Base-by-base conservation (phyloP, 2,329 filamentous ascomycete species). In the Pseudocercospora crystallina region DNA sequence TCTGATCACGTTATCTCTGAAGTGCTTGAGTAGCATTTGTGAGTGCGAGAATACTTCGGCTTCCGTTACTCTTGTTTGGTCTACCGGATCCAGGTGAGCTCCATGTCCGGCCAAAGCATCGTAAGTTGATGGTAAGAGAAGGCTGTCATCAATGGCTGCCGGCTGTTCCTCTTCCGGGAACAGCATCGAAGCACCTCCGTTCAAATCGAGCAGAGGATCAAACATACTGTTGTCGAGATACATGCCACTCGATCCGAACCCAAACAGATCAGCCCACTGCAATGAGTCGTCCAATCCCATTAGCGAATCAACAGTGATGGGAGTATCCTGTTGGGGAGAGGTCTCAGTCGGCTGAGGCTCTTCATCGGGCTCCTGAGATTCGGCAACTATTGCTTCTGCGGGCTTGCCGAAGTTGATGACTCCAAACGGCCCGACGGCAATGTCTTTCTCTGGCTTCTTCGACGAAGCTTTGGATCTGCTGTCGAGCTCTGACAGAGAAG, bases 241-340 rank as follows among this genome's bases (percentile, higher is more conserved):
- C 11, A 46, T 29, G n/a, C 37, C 38, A 38, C 37, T 41, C 13
- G 49, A 36, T 17, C 43, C 49, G 12, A 51, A 51, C 5, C 43
- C 49, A 35, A 51, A 46, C 10, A 51, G 9, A 37, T 51, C 49
- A 12, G 49, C 49, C 49, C 49, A 51, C 8, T 51, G 49, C 31
- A 51, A 15, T 12, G 30, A 36, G 32, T 51, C 43, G 32, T 51
- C 43, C 17, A 51, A n/a, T 17, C 38, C 49, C 14, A 45, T 42
- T 12, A 41, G 36, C 1, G 43, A 51, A 20, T 47, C 49, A 5
- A 46, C 26, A 5, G 43, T 47, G n/a, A 51, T 20, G 5, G 49
- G 43, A 0, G 49, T 51, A n/a, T 42, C 43, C 0, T 36, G 31
- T 8, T 17, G 31, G 34, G 42, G 42, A 1, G 42, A 44, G 8